Percentiles rank a stretch among this genome's conserved stretches.
Conservation (phyloP, 176 grass and related monocot species). For the Oryza glumipatula region DNA sequence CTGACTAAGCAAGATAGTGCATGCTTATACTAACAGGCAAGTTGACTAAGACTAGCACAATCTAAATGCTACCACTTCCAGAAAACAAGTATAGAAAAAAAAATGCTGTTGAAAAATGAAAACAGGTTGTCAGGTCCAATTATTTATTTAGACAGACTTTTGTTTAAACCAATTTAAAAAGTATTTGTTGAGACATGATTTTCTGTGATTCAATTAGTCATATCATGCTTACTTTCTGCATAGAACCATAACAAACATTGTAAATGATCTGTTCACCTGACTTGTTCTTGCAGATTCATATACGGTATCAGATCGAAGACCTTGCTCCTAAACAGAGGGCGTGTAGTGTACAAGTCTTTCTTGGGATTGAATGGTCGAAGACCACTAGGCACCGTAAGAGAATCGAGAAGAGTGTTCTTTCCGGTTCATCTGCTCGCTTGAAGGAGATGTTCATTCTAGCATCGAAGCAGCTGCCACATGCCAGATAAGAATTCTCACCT, state of each 20-base stretch:
- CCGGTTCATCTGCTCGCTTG: slow-evolving; percentile 68
- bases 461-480: slow-evolving; percentile 47
- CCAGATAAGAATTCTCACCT: slow-evolving; percentile 38
- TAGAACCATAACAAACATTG: slow-evolving; percentile 4
- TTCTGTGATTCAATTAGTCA: background rate
- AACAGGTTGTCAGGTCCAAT: background rate
- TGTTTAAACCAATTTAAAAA: background rate
- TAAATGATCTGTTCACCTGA: slow-evolving; percentile 25
- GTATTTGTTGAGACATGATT: background rate
- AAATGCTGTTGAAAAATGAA: background rate
- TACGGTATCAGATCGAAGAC: slow-evolving; percentile 81
- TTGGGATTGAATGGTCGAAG: slow-evolving; percentile 91
- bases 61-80: slow-evolving; percentile 1
- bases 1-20: slow-evolving; percentile 17
- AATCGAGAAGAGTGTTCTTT: slow-evolving; percentile 86
- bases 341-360: slow-evolving; percentile 66
- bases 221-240: background rate
- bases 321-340: slow-evolving; percentile 66
- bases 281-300: slow-evolving; percentile 64
- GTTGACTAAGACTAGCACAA: background rate
- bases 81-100: slow-evolving; percentile 2
- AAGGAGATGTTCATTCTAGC: slow-evolving; percentile 76
- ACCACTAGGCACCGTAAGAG: slow-evolving; percentile 76
- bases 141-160: background rate
- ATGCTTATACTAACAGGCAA: slow-evolving; percentile 3